Percentiles rank a stretch among this genome's conserved stretches.
Evolutionary conservation across 352 stramenopile species (phyloP).

Genomic region (Pythium scleroteichum): DNA sequence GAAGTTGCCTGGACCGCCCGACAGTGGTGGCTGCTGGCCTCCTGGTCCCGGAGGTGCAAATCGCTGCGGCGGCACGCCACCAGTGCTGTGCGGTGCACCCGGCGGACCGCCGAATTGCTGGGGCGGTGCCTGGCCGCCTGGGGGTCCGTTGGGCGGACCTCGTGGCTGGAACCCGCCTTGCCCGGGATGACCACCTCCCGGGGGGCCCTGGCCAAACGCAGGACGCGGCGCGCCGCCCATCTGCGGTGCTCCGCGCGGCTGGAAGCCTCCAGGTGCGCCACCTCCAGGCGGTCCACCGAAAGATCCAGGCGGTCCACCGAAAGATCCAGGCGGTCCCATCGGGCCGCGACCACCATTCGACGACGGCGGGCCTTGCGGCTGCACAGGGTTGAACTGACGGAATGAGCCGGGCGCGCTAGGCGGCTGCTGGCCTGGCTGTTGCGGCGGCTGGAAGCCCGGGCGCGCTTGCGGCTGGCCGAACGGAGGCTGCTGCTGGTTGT

Average conservation of each 20-base stretch:
- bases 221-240: conserved; percentile 19
- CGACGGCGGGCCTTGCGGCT: conserved; percentile 26
- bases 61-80: conserved; percentile 21
- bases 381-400: conserved; percentile 65
- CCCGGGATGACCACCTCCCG: conserved; percentile 14
- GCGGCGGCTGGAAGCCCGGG: conserved; percentile 20
- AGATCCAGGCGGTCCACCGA: conserved; percentile 4
- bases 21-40: conserved; percentile 17
- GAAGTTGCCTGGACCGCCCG: conserved; percentile 22
- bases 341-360: conserved; percentile 9
- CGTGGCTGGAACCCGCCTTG: conserved; percentile 5
- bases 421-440: conserved; percentile 28
- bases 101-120: conserved; percentile 22
- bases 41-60: conserved; percentile 21
- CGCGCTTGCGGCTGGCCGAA: conserved; percentile 40
- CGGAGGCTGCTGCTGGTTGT: conserved; percentile 16
- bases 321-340: conserved; percentile 12
- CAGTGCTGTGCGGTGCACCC: conserved; percentile 15
- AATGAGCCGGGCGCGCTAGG: conserved; percentile 39
- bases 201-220: conserved; percentile 23
- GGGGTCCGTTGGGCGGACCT: conserved; percentile 10
- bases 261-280: conserved; percentile 16
- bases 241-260: conserved; percentile 18
- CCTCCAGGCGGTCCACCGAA: conserved; percentile 6
- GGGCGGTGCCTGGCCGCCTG: neutral